Evolutionary conservation across 2,329 filamentous ascomycete species (phyloP).

Genomic region (Clarireedia hainanense): DNA sequence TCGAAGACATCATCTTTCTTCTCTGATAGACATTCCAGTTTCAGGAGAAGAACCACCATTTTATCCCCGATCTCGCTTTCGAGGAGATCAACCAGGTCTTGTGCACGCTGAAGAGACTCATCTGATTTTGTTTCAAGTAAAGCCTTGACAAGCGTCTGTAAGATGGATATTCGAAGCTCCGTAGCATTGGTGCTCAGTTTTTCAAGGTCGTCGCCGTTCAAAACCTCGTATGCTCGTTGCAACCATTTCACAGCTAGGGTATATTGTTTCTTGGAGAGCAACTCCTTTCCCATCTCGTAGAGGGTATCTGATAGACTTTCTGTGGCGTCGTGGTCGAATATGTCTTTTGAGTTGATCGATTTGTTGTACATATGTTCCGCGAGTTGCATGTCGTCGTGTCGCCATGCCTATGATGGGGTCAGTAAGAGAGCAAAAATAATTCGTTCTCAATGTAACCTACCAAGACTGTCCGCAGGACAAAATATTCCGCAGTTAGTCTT

Average conservation of each 20-base stretch:
- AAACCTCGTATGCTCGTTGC: conserved; percentile 52
- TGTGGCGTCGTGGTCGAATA: conserved; percentile 40
- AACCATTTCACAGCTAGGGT: conserved; percentile 63
- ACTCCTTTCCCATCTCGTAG: conserved; percentile 62
- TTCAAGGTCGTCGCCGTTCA: conserved; percentile 48
- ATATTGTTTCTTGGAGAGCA: conserved; percentile 45
- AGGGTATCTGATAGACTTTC: conserved; percentile 61
- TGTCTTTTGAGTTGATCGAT: conserved; percentile 34
- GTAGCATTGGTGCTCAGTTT: conserved; percentile 49
- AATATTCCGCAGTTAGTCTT: conserved; percentile 27
- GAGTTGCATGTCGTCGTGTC: conserved; percentile 62
- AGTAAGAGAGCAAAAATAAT: not conserved
- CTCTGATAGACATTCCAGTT: conserved; percentile 55
- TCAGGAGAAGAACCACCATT: conserved; percentile 58
- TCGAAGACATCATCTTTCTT: conserved; percentile 41
- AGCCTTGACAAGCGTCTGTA: conserved; percentile 53
- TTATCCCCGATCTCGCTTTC: conserved; percentile 56
- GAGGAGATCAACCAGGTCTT: conserved; percentile 50
- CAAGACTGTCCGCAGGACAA: conserved; percentile 38
- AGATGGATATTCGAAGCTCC: conserved; percentile 58
- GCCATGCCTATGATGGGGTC: conserved; percentile 53
- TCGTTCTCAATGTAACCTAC: conserved; percentile 34
- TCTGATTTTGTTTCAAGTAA: conserved; percentile 40
- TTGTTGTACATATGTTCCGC: conserved; percentile 72
- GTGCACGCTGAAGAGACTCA: conserved; percentile 43